phyloP scores from a whole-genome alignment of 2,329 filamentous ascomycete species.

The Ascosphaera apis region DNA sequence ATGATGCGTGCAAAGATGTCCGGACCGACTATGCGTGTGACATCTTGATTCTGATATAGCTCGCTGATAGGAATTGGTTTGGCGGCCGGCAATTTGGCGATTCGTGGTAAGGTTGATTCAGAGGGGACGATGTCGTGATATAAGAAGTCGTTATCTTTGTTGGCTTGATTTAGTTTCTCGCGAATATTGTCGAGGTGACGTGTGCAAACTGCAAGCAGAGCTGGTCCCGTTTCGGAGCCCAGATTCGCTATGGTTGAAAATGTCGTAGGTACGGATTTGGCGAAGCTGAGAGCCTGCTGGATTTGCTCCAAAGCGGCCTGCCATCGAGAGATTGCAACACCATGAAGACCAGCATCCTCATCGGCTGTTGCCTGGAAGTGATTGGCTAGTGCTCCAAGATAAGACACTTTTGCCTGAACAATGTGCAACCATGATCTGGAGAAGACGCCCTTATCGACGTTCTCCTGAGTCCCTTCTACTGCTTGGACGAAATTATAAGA shows the following conservation, averaged over 20 bases:
- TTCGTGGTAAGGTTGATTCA: slow-evolving; percentile 56
- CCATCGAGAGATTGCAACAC: slow-evolving; percentile 60
- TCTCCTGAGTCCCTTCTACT: slow-evolving; percentile 74
- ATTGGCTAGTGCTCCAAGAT: slow-evolving; percentile 68
- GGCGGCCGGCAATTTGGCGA: slow-evolving; percentile 78
- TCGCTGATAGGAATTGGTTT: slow-evolving; percentile 96
- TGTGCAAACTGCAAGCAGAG: slow-evolving; percentile 61
- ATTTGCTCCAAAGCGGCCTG: slow-evolving; percentile 57
- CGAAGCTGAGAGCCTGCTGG: slow-evolving; percentile 53
- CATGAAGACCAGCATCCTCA: slow-evolving; percentile 69
- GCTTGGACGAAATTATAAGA: slow-evolving; percentile 73
- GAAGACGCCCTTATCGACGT: slow-evolving; percentile 73
- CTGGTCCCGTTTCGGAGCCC: slow-evolving; percentile 49
- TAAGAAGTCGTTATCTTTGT: slow-evolving; percentile 94
- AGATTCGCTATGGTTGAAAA: slow-evolving; percentile 66
- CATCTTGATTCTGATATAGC: slow-evolving; percentile 89
- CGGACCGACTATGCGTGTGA: slow-evolving; percentile 85
- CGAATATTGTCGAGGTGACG: slow-evolving; percentile 61
- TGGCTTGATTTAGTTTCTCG: slow-evolving; percentile 50
- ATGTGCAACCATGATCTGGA: slow-evolving; percentile 83
- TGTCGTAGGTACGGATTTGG: slow-evolving; percentile 58
- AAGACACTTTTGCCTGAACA: slow-evolving; percentile 45
- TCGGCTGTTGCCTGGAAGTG: slow-evolving; percentile 87
- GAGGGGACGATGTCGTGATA: slow-evolving; percentile 84
- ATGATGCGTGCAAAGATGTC: slow-evolving; percentile 96